Evolutionary conservation across 208 protist species (phyloP).

Genomic region (Leishmania major): DNA sequence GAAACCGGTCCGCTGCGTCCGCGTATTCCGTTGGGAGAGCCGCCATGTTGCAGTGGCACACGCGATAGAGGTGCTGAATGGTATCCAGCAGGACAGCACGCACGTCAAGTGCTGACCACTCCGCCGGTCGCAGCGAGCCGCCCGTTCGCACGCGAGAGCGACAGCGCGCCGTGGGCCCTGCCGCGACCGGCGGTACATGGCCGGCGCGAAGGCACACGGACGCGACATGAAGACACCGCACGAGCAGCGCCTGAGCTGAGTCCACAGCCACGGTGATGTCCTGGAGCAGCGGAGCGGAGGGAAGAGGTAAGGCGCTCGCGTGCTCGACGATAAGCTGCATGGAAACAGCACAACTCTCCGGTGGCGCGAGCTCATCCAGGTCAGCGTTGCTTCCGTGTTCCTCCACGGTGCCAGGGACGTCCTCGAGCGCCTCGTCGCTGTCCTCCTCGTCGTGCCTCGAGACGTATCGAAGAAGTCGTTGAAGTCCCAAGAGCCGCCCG

Average conservation of each 20-base stretch:
- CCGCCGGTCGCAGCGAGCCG: not conserved
- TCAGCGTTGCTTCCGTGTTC: not conserved
- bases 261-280: slow-evolving; percentile 13
- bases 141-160: not conserved
- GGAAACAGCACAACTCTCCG: not conserved
- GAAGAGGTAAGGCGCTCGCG: not conserved
- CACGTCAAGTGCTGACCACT: slow-evolving; percentile 11
- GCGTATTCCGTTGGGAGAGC: not conserved
- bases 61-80: slow-evolving; percentile 15
- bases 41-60: not conserved
- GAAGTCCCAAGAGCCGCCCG: not conserved
- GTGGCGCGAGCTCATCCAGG: not conserved
- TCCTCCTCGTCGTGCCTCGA: slow-evolving; percentile 1
- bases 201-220: slow-evolving; percentile 9
- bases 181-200: not conserved
- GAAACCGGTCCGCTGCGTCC: not conserved
- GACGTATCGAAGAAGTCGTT: not conserved
- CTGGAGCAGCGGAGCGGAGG: slow-evolving; percentile 4
- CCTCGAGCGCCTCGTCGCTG: not conserved
- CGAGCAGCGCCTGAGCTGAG: slow-evolving; percentile 9
- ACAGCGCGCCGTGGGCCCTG: not conserved
- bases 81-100: slow-evolving; percentile 1
- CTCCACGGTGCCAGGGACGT: not conserved
- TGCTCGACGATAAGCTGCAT: not conserved
- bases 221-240: slow-evolving; percentile 8